Evolutionary conservation across 176 grass and related monocot genomes (phyloP).

Genomic region (Elaeis guineensis): DNA sequence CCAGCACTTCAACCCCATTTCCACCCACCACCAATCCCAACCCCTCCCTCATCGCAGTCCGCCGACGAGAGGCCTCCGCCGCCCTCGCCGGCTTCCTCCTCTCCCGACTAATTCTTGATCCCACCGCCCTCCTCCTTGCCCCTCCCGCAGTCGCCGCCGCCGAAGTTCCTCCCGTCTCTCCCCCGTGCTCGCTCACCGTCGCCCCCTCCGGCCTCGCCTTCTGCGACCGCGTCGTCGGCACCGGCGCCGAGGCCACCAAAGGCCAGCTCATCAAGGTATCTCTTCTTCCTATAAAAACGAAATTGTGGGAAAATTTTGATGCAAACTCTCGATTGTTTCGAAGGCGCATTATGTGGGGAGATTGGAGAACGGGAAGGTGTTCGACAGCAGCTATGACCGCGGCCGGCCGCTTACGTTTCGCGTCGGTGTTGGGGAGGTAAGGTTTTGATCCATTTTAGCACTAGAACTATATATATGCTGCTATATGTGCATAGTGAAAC

Average conservation of each 20-base stretch:
- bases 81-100: slow-evolving; percentile 27
- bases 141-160: neutral
- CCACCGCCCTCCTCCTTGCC: neutral
- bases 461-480: no score
- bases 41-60: slow-evolving; percentile 7
- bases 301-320: neutral
- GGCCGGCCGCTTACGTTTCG: slow-evolving; percentile 60
- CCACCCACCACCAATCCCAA: neutral
- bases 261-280: slow-evolving; percentile 73
- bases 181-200: slow-evolving; percentile 43
- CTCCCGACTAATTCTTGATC: slow-evolving; percentile 13
- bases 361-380: slow-evolving; percentile 86
- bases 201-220: slow-evolving; percentile 57
- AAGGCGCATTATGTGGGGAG: slow-evolving; percentile 82
- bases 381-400: slow-evolving; percentile 88
- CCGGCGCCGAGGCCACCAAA: slow-evolving; percentile 38
- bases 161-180: neutral
- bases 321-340: neutral
- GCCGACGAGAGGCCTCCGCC: slow-evolving; percentile 33
- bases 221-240: slow-evolving; percentile 69
- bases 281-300: neutral
- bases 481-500: no score
- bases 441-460: no score
- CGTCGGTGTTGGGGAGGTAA: slow-evolving; percentile 81
- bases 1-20: neutral